Percentiles rank a stretch among this genome's conserved stretches.
Conservation (phyloP, 306 rosid genomes). For the Fragaria nilgerrensis region DNA sequence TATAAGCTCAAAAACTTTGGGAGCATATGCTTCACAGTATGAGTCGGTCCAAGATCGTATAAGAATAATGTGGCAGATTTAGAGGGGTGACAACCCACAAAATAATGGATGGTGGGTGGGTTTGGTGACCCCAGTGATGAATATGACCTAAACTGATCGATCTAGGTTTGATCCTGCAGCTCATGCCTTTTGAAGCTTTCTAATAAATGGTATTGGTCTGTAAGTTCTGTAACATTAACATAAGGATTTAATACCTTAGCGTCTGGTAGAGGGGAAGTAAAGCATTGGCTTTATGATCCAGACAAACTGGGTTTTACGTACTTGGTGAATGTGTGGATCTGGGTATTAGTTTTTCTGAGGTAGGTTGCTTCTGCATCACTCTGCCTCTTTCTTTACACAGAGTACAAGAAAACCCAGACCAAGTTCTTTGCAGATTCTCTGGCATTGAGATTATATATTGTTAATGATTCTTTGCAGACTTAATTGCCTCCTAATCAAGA, state of each 20-base stretch:
- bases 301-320: neutral
- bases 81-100: neutral
- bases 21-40: neutral
- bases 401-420: conserved; percentile 4
- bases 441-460: neutral
- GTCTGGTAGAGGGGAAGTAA: neutral
- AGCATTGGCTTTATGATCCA: neutral
- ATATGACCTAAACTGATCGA: neutral
- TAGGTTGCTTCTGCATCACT: neutral
- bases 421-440: conserved; percentile 1
- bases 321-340: neutral
- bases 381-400: neutral
- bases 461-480: conserved; percentile 1
- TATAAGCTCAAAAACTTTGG: too few species aligned
- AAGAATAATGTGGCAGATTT: conserved; percentile 5
- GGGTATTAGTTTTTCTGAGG: neutral
- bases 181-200: neutral
- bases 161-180: neutral
- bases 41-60: conserved; percentile 9
- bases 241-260: neutral
- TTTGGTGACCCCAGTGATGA: conserved; percentile 2
- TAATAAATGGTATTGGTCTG: neutral
- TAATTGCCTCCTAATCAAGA: neutral
- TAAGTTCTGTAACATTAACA: neutral
- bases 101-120: conserved; percentile 22